Percentiles rank a stretch among this genome's conserved stretches.
phyloP scores from a whole-genome alignment of 2,329 filamentous ascomycete species.

The Fusarium abutilonis region DNA sequence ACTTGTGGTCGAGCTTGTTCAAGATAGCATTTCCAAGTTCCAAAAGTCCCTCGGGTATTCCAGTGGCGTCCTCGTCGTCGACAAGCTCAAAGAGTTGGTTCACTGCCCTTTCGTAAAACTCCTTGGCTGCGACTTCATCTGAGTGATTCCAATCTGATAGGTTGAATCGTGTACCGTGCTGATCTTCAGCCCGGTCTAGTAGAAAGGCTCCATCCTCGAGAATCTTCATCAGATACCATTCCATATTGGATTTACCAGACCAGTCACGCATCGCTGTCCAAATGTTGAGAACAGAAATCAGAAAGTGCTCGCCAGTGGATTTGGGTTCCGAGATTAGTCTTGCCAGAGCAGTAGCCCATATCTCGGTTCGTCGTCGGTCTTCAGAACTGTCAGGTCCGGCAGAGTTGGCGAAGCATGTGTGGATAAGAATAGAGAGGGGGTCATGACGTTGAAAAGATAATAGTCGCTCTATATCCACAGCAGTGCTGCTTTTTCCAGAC shows the following conservation, averaged over 20 bases:
- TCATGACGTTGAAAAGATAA: conserved; percentile 91
- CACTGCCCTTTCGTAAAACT: conserved; percentile 87
- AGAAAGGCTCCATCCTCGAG: conserved; percentile 93
- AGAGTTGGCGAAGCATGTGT: conserved; percentile 90
- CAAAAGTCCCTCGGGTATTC: conserved; percentile 86
- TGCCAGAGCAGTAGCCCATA: conserved; percentile 90
- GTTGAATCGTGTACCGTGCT: conserved; percentile 75
- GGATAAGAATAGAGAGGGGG: conserved; percentile 83
- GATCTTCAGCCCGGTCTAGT: conserved; percentile 84
- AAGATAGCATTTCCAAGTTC: conserved; percentile 87
- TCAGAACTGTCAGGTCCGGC: conserved; percentile 83
- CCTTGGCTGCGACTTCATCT: conserved; percentile 82
- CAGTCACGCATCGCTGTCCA: conserved; percentile 90
- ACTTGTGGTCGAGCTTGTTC: conserved; percentile 76
- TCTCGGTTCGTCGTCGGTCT: conserved; percentile 79
- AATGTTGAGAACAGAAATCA: conserved; percentile 85
- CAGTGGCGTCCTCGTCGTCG: conserved; percentile 83
- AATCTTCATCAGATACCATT: conserved; percentile 94
- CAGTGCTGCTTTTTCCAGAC: conserved; percentile 60
- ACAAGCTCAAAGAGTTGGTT: conserved; percentile 85
- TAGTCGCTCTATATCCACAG: conserved; percentile 78
- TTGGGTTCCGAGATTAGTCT: conserved; percentile 82
- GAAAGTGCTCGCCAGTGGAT: conserved; percentile 79
- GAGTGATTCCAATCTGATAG: conserved; percentile 78
- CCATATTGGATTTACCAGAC: conserved; percentile 88